Conservation (phyloP, 2,329 filamentous ascomycete genomes). For the Diaporthe batatas region DNA sequence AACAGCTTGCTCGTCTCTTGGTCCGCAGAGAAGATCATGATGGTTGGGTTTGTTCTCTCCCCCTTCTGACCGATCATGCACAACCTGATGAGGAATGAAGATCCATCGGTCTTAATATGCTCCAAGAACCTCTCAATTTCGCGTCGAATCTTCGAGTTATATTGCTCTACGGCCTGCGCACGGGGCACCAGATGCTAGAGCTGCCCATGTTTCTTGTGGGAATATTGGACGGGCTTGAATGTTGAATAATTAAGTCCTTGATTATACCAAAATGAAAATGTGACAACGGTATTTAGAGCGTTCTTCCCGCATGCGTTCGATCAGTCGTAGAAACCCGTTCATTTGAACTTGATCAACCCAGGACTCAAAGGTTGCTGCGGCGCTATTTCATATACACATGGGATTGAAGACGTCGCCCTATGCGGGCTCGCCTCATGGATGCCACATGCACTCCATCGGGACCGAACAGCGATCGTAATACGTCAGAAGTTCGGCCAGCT, state of each 20-base stretch:
- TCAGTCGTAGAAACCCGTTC: neutral
- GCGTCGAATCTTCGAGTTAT: neutral
- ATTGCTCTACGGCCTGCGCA: neutral
- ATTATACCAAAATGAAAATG: neutral
- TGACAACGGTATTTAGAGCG: too few relatives aligned
- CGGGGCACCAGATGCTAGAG: neutral
- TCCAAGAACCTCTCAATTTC: neutral
- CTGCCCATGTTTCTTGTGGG: neutral
- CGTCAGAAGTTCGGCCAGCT: constrained; percentile 21
- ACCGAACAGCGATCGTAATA: neutral
- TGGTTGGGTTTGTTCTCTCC: neutral
- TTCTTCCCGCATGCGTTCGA: neutral
- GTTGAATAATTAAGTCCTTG: too few relatives aligned
- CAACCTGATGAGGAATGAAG: neutral
- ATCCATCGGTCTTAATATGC: neutral
- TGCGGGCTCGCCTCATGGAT: neutral
- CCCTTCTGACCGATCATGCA: neutral
- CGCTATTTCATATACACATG: neutral
- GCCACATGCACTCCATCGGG: neutral
- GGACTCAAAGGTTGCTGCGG: neutral
- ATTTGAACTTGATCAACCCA: neutral
- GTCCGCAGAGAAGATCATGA: neutral
- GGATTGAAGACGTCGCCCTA: neutral
- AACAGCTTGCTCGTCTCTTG: neutral
- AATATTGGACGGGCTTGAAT: too few relatives aligned